Conservation (phyloP, 2,329 filamentous ascomycete genomes). For the Claviceps purpurea region DNA sequence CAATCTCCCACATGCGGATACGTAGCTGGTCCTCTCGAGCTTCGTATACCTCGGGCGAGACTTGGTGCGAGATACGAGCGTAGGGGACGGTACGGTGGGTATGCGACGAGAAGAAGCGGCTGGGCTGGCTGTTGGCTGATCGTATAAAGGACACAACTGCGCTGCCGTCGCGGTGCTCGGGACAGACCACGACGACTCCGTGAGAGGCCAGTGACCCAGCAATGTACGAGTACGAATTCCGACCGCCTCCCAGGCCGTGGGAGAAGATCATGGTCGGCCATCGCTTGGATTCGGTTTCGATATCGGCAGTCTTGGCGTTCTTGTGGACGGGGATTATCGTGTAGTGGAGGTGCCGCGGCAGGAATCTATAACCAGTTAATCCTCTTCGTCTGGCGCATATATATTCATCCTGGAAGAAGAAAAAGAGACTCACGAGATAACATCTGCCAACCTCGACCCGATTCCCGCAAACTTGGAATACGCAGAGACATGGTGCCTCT, state of each 20-base stretch:
- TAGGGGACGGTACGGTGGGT: conserved; percentile 31
- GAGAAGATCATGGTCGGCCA: conserved; percentile 82
- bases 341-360: conserved; percentile 61
- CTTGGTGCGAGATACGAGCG: conserved; percentile 44
- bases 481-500: conserved; percentile 58
- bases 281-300: conserved; percentile 33
- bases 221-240: conserved; percentile 77
- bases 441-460: conserved; percentile 39
- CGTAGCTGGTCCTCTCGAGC: conserved; percentile 58
- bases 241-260: conserved; percentile 67
- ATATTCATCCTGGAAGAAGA: not conserved
- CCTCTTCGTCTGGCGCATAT: not conserved
- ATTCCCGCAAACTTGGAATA: conserved; percentile 67
- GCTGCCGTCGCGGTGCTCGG: conserved; percentile 74
- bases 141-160: conserved; percentile 62
- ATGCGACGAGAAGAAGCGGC: conserved; percentile 14
- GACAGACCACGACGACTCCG: conserved; percentile 66
- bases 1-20: conserved; percentile 68
- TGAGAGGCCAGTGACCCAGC: conserved; percentile 67
- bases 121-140: conserved; percentile 33
- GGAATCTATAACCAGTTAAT: conserved; percentile 30
- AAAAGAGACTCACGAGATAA: conserved; percentile 40
- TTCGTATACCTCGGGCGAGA: conserved; percentile 51
- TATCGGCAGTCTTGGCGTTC: conserved; percentile 53
- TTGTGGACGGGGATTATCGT: conserved; percentile 59